Evolutionary conservation across 257 asterid species (phyloP).

Genomic region (Verbascum thapsus): DNA sequence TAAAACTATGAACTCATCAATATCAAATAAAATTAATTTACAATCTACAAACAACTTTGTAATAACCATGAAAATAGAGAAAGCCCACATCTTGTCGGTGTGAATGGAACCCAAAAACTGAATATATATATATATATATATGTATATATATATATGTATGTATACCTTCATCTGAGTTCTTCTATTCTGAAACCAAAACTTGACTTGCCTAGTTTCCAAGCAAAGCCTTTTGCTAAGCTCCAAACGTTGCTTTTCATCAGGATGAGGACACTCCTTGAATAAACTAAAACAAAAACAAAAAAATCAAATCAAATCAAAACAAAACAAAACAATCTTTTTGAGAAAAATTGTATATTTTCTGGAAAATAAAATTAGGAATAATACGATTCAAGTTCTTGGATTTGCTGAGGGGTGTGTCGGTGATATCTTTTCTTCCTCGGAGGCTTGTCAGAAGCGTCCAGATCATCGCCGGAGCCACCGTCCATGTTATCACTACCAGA

Average conservation of each 20-base stretch:
- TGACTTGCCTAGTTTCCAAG: constrained; percentile 84
- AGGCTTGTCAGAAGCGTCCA: constrained; percentile 74
- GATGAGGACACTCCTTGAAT: constrained; percentile 97
- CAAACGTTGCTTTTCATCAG: constrained; percentile 91
- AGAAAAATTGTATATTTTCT: no score
- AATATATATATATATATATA: no score
- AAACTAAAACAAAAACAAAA: constrained; percentile 41
- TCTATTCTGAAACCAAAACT: constrained; percentile 94
- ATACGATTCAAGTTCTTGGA: constrained; percentile 94
- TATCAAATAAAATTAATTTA: no score
- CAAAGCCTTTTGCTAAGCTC: constrained; percentile 84
- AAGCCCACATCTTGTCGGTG: no score
- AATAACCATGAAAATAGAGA: no score
- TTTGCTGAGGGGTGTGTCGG: constrained; percentile 99
- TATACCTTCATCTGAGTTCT: constrained; percentile 96
- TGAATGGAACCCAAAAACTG: no score
- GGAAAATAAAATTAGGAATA: no score
- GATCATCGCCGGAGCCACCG: constrained; percentile 88
- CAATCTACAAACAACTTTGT: no score
- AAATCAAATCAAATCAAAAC: background rate
- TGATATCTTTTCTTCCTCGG: constrained; percentile 88
- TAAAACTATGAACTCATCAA: no score
- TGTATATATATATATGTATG: no score
- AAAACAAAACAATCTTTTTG: background rate
- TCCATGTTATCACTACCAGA: constrained; percentile 96